These are phyloP conservation scores for Syzygium aromaticum DNA, from an alignment of 345 rosid genomes.

Conservation along the genomic window DNA sequence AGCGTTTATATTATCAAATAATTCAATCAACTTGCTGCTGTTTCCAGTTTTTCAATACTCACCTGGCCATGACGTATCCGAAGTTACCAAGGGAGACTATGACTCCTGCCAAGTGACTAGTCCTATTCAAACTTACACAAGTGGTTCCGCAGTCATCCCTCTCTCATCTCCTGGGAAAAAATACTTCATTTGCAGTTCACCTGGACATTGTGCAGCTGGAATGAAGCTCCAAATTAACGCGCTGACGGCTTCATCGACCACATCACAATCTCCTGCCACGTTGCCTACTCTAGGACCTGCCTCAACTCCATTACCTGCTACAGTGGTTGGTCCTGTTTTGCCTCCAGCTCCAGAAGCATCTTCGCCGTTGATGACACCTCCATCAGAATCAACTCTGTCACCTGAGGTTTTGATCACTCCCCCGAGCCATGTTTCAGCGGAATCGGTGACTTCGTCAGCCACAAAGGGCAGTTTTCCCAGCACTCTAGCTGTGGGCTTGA, in stretches of 20 bases:
- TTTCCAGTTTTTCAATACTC: conserved; percentile 10
- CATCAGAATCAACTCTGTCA: background rate
- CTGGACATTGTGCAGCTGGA: conserved; percentile 12
- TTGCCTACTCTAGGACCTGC: background rate
- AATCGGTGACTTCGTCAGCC: background rate
- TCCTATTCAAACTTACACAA: conserved; percentile 1
- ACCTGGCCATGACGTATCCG: conserved; percentile 7
- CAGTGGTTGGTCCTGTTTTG: background rate
- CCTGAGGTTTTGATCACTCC: background rate
- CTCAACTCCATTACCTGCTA: background rate
- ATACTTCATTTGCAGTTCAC: conserved; percentile 11
- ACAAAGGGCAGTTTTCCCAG: background rate
- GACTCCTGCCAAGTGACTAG: conserved; percentile 7
- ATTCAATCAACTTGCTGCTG: background rate
- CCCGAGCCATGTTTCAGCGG: background rate
- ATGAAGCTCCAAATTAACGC: conserved; percentile 12
- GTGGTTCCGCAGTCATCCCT: conserved; percentile 3
- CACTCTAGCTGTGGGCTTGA: background rate
- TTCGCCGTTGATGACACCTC: background rate
- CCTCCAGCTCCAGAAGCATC: background rate
- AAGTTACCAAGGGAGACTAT: conserved; percentile 10
- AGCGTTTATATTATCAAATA: background rate
- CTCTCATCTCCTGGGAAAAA: conserved; percentile 13
- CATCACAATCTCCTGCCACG: background rate
- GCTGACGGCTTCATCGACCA: background rate